Conservation (phyloP, 768 basidiomycete species). For the Tremella mesenterica region DNA sequence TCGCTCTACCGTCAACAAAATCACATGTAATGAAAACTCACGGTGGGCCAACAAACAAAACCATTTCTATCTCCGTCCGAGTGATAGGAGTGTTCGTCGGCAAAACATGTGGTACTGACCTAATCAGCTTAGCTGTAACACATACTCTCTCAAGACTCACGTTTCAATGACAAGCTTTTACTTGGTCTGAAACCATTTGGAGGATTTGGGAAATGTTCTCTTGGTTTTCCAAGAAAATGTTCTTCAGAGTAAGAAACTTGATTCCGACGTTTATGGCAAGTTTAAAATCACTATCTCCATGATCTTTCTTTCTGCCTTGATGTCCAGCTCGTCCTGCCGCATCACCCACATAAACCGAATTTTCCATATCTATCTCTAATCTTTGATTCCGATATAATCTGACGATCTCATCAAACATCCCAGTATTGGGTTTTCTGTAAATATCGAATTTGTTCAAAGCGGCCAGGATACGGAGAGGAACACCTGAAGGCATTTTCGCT, state of each 20-base stretch:
- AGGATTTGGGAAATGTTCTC: conserved; percentile 47
- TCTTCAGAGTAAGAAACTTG: conserved; percentile 79
- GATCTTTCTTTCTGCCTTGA: conserved; percentile 50
- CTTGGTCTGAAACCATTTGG: conserved; percentile 66
- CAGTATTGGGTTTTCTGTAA: conserved; percentile 77
- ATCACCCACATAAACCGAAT: conserved; percentile 78
- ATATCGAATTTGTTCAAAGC: conserved; percentile 58
- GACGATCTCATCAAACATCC: conserved; percentile 72
- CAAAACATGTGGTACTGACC: conserved; percentile 47
- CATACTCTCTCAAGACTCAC: conserved; percentile 20
- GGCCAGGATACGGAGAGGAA: conserved; percentile 71
- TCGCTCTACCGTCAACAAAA: conserved; percentile 34
- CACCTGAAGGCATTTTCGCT: conserved; percentile 52
- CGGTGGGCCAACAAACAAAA: conserved; percentile 59
- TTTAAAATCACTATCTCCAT: conserved; percentile 73
- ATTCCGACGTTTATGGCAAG: conserved; percentile 70
- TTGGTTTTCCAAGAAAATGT: conserved; percentile 57
- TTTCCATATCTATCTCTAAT: conserved; percentile 57
- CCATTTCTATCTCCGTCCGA: conserved; percentile 47
- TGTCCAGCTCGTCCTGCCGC: conserved; percentile 63
- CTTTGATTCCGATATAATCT: conserved; percentile 55
- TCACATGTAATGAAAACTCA: conserved; percentile 10
- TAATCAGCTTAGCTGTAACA: conserved; percentile 3
- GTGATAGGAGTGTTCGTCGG: conserved; percentile 47
- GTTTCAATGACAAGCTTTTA: conserved; percentile 33